Evolutionary conservation across 2,329 filamentous ascomycete genomes (phyloP).

Genomic region (Microsporum ferrugineum): DNA sequence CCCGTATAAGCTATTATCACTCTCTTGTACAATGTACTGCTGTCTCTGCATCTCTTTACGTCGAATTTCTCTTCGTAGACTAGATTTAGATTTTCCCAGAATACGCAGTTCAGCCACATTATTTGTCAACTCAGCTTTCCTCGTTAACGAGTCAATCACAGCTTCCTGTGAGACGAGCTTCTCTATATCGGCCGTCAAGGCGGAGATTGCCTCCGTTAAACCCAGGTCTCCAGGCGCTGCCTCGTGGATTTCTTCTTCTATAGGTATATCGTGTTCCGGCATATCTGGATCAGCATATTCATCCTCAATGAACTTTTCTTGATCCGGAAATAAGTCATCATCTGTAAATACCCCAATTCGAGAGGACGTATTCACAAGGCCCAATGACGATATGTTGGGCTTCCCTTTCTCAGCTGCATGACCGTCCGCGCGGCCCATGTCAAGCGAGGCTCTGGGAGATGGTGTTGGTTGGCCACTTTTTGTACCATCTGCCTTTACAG

Average conservation of each 20-base stretch:
- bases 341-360: slow-evolving; percentile 87
- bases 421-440: slow-evolving; percentile 40
- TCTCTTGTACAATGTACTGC: slow-evolving; percentile 95
- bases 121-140: slow-evolving; percentile 93
- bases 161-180: slow-evolving; percentile 77
- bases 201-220: slow-evolving; percentile 80
- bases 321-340: slow-evolving; percentile 80
- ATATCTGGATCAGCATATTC: slow-evolving; percentile 64
- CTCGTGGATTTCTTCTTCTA: slow-evolving; percentile 77
- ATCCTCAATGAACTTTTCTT: slow-evolving; percentile 68
- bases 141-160: slow-evolving; percentile 79
- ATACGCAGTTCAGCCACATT: slow-evolving; percentile 90
- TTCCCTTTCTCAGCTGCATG: slow-evolving; percentile 54
- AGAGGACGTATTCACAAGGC: slow-evolving; percentile 75
- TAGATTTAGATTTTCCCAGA: slow-evolving; percentile 83
- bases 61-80: slow-evolving; percentile 80
- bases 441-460: slow-evolving; percentile 28
- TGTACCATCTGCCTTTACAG: slow-evolving; percentile 27
- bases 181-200: slow-evolving; percentile 81
- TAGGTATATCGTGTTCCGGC: slow-evolving; percentile 46
- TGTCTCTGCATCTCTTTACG: slow-evolving; percentile 92
- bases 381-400: slow-evolving; percentile 81
- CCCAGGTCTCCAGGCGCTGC: slow-evolving; percentile 91
- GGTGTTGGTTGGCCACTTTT: slow-evolving; percentile 36
- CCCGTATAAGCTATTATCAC: slow-evolving; percentile 91